These are phyloP conservation scores for Apophysomyces variabilis DNA, from an alignment of 371 early-diverging fungal species.

Conservation along the genomic window DNA sequence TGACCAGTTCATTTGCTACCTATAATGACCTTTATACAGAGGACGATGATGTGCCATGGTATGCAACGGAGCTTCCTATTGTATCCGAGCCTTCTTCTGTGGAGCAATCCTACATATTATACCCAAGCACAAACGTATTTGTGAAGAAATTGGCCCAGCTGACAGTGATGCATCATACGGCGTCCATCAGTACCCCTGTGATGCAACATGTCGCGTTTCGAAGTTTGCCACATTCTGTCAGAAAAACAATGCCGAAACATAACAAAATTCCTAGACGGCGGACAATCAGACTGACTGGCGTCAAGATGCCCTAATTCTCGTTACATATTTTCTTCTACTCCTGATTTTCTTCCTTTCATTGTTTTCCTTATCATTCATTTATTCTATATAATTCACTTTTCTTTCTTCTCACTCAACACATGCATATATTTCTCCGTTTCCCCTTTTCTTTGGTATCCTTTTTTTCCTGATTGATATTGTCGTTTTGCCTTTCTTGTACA, in stretches of 20 bases:
- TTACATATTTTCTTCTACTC: neutral
- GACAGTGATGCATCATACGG: constrained; percentile 81
- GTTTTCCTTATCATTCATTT: too few species aligned
- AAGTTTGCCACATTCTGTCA: constrained; percentile 57
- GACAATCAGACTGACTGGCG: constrained; percentile 32
- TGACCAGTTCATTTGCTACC: constrained; percentile 4
- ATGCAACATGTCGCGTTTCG: constrained; percentile 81
- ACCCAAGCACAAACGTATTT: constrained; percentile 71
- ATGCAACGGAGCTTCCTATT: constrained; percentile 29
- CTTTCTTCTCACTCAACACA: too few species aligned
- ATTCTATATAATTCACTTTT: too few species aligned
- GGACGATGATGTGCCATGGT: constrained; percentile 48
- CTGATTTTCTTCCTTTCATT: neutral
- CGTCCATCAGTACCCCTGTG: constrained; percentile 79
- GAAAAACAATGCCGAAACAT: constrained; percentile 21
- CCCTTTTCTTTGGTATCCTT: too few species aligned
- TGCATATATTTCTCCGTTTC: too few species aligned
- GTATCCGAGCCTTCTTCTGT: constrained; percentile 24
- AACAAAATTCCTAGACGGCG: constrained; percentile 51
- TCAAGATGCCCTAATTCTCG: constrained; percentile 8
- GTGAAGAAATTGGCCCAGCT: constrained; percentile 85
- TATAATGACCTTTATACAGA: constrained; percentile 23
- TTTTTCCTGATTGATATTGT: too few species aligned
- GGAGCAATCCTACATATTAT: constrained; percentile 44
- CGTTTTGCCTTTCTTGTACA: too few species aligned